Base-by-base conservation (phyloP, 768 basidiomycete species). In the Lyophyllum semitale region DNA sequence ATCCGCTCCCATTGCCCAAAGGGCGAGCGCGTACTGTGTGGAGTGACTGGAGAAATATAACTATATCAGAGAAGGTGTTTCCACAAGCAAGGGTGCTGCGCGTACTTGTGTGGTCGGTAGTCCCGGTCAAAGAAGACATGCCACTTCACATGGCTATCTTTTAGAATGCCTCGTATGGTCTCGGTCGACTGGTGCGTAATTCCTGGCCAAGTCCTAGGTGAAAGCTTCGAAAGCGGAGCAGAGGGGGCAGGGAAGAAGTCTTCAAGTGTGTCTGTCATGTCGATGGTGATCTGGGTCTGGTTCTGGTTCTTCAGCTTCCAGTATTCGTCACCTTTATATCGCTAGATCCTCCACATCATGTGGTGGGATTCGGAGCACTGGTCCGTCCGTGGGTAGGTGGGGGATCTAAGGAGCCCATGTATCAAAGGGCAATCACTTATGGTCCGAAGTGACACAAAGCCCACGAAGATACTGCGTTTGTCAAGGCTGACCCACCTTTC, bases 1-100 rank as follows among this genome's bases (percentile, higher is more conserved):
- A 56, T 75, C 69, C 0, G 80, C 87, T 1, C 88, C 89, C 11
- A 91, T 66, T 0, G 76, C 74, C 73, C 83, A 89, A 2, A 84
- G 75, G 6, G 85, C 84, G 23, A 87, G 66, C 18, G 81, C 59
- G 23, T 81, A 83, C 59, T 89, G 86, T 4, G 81, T 71, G 30
- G 79, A 69, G 69, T 89, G 88, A 59, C 70, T 77, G 32, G 38
- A 8, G 40, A 26, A 41, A 40, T 6, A 44, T 27, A 49, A 42
- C 30, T 30, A 32, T 2, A 61, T 61, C 66, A 69, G 71, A 60
- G 70, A 70, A 58, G 68, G 1, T 67, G 63, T 26, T 67, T 60
- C 17, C 44, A 27, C 30, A 9, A 49, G 35, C 43, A 47, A 17
- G 17, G 15, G 18, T 20, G 3, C 32, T 38, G 25, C 12, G 63